A percentile compares a stretch with the other conserved stretches of the same genome.
Evolutionary conservation across 2,329 filamentous ascomycete genomes (phyloP).

Genomic region (Colletotrichum sp.): DNA sequence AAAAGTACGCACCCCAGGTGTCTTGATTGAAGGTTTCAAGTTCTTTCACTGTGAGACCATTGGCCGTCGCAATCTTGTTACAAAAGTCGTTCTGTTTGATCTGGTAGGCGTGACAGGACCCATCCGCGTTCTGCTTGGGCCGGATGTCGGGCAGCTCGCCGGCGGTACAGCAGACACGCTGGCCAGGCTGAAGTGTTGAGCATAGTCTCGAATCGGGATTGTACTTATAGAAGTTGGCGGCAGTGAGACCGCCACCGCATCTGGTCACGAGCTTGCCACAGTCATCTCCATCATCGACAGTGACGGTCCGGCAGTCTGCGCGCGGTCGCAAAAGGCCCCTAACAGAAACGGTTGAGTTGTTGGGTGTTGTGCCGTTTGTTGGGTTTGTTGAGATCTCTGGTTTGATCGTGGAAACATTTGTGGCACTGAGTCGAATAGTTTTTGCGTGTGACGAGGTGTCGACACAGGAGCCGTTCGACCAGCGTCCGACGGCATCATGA

Average conservation of each 20-base stretch:
- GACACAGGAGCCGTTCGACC: slow-evolving; percentile 19
- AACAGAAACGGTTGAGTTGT: background rate
- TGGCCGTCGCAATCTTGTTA: slow-evolving; percentile 29
- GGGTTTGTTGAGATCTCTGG: slow-evolving; percentile 6
- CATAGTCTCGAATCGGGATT: slow-evolving; percentile 34
- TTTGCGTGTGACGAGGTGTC: background rate
- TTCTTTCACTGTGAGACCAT: slow-evolving; percentile 34
- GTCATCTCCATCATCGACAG: slow-evolving; percentile 28
- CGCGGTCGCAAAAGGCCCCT: background rate
- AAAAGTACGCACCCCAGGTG: slow-evolving; percentile 37
- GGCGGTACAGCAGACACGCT: slow-evolving; percentile 40
- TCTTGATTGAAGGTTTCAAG: slow-evolving; percentile 42
- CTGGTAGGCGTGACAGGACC: slow-evolving; percentile 38
- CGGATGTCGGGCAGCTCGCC: slow-evolving; percentile 39
- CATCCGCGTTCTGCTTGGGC: slow-evolving; percentile 36
- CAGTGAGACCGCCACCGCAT: slow-evolving; percentile 33
- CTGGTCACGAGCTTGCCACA: slow-evolving; percentile 32
- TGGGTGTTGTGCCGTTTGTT: background rate
- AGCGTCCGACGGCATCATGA: slow-evolving; percentile 28
- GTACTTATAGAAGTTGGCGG: slow-evolving; percentile 32
- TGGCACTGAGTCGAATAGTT: background rate
- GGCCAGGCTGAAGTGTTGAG: slow-evolving; percentile 29
- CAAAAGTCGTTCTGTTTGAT: slow-evolving; percentile 39
- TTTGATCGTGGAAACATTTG: background rate
- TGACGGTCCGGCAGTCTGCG: slow-evolving; percentile 28